Evolutionary conservation across 306 rosid genomes (phyloP), one percentile per base, ranked within the genome.

Genomic region (Heteromeles arbutifolia): DNA sequence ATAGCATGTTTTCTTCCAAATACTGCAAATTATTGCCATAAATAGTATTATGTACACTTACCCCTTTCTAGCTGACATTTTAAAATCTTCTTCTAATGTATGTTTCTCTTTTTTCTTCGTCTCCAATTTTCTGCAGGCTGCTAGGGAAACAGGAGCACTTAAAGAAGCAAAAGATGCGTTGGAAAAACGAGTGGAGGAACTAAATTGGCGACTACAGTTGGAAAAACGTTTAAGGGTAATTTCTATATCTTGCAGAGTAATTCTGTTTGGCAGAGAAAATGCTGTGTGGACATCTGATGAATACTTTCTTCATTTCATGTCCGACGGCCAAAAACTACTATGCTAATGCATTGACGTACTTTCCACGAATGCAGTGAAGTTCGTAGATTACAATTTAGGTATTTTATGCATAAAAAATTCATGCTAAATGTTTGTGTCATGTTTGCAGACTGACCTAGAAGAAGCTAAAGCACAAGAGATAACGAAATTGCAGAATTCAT

Each of bases 91-190:
- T 53, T 79, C 70, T 64, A 74, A 45, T 50, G 34, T 57, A 56
- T 41, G 67, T n/a, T 50, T 79, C 65, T 72, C 14, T 74, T 74
- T 44, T 53, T 43, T 24, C 39, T 53, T 11, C 65, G 34, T 81
- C 56, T 84, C 45, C 70, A 75, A 62, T 74, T 69, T 81, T 78
- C 72, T 74, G 62, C 72, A 92, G 97, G 96, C 89, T 80, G 90
- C 96, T 70, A 92, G 88, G 84, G 97, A 92, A 82, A 90, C 96
- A 67, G 96, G 97, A 1, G 96, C 96, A 62, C 97, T 92, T 85
- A 74, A 92, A 81, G 97, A 92, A 74, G 90, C 92, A 73, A 92
- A 92, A 85, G 93, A 90, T 84, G 87, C 86, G 80, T 88, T 90
- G 81, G 93, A 88, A 86, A 92, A 92, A 81, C 80, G 83, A 43